Conservation (phyloP, 495 filamentous ascomycete genomes). For the Parmelia sp. region DNA sequence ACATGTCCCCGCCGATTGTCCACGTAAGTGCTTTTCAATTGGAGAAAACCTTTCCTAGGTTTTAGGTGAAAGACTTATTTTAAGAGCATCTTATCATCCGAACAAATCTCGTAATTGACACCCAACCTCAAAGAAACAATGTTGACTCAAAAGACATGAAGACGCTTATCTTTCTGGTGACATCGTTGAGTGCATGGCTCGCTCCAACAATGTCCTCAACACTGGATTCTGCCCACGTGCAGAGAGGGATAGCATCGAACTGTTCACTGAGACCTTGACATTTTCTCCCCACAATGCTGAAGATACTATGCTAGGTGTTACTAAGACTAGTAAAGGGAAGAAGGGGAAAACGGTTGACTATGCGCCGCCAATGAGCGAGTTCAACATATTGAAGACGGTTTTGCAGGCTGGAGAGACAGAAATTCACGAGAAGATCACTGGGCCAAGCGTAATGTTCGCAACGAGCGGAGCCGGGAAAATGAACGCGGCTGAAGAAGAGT, state of each 20-base stretch:
- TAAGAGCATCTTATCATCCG: neutral
- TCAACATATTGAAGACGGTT: slow-evolving; percentile 58
- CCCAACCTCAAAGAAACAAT: neutral
- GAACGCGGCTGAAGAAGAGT: slow-evolving; percentile 45
- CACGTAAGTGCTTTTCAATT: slow-evolving; percentile 32
- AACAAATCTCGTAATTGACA: neutral
- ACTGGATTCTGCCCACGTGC: slow-evolving; percentile 65
- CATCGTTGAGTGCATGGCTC: slow-evolving; percentile 82
- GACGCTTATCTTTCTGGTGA: slow-evolving; percentile 70
- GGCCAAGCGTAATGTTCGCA: slow-evolving; percentile 61
- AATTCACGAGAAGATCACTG: slow-evolving; percentile 47
- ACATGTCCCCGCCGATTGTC: slow-evolving; percentile 70
- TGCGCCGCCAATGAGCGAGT: slow-evolving; percentile 65
- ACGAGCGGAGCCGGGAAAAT: slow-evolving; percentile 56
- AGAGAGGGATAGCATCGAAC: slow-evolving; percentile 54
- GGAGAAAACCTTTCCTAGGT: neutral
- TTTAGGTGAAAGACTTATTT: neutral
- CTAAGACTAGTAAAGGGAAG: slow-evolving; percentile 46
- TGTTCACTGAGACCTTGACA: slow-evolving; percentile 55
- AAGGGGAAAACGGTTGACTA: slow-evolving; percentile 56
- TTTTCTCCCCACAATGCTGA: slow-evolving; percentile 54
- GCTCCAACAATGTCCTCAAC: slow-evolving; percentile 72
- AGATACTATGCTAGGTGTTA: slow-evolving; percentile 46
- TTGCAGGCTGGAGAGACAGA: slow-evolving; percentile 54
- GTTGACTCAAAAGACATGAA: neutral